phyloP scores from a whole-genome alignment of 2,329 filamentous ascomycete species.

The Cladosporium velox region DNA sequence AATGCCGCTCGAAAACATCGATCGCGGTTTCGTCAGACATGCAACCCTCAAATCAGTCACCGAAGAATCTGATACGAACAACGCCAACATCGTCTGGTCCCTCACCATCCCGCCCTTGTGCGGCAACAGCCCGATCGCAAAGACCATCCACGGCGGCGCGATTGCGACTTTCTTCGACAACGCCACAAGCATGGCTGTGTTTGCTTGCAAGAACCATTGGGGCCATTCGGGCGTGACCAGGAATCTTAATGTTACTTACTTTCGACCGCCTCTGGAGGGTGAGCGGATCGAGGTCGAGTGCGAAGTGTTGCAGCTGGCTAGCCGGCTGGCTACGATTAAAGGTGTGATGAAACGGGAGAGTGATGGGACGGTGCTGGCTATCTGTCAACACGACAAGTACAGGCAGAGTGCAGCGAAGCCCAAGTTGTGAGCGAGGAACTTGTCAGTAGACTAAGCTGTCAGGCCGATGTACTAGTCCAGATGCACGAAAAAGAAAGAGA shows the following conservation, averaged over 20 bases:
- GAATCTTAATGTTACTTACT: slow-evolving; percentile 49
- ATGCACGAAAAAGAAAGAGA: no score
- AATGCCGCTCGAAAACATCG: slow-evolving; percentile 12
- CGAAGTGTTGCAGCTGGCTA: slow-evolving; percentile 48
- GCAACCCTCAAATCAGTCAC: slow-evolving; percentile 5
- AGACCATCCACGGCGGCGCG: slow-evolving; percentile 43
- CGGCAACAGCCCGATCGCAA: slow-evolving; percentile 14
- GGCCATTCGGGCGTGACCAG: slow-evolving; percentile 44
- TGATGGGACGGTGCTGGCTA: slow-evolving; percentile 38
- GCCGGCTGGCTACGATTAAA: slow-evolving; percentile 42
- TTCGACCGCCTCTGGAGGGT: slow-evolving; percentile 46
- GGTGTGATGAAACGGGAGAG: slow-evolving; percentile 44
- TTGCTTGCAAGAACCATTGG: slow-evolving; percentile 42
- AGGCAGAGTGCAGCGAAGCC: neutral
- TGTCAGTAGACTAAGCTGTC: no score
- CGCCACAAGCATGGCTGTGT: slow-evolving; percentile 47
- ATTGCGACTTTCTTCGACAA: slow-evolving; percentile 59
- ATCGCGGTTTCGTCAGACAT: slow-evolving; percentile 6
- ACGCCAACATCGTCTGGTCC: slow-evolving; percentile 11
- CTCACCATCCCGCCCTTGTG: slow-evolving; percentile 5
- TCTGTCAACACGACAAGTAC: slow-evolving; percentile 40
- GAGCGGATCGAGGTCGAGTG: slow-evolving; percentile 45
- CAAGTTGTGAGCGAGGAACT: neutral
- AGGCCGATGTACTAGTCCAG: no score
- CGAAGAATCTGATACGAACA: slow-evolving; percentile 4